Percentiles rank a stretch among this genome's conserved stretches.
These are phyloP conservation scores for Scalesia atractyloides DNA, from an alignment of 129 eudicot genomes.

Conservation along the genomic window DNA sequence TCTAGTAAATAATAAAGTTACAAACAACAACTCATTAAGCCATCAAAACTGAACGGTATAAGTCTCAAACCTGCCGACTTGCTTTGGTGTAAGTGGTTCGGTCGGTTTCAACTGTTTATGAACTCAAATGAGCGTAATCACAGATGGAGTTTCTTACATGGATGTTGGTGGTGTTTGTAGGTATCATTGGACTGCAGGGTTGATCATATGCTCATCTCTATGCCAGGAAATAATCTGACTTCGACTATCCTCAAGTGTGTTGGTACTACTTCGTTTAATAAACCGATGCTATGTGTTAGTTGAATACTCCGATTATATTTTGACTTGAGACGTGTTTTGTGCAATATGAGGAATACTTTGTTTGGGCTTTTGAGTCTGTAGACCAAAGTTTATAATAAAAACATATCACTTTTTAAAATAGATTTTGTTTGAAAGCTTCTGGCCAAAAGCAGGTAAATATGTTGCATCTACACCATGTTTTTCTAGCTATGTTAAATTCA, in stretches of 20 bases:
- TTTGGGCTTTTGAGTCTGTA: background rate
- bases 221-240: background rate
- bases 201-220: too few relatives aligned
- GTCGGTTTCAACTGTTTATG: background rate
- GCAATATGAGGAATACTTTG: background rate
- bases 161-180: slow-evolving; percentile 37
- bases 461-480: too few relatives aligned
- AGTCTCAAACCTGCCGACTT: background rate
- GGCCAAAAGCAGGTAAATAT: too few relatives aligned
- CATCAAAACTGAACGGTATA: background rate
- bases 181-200: slow-evolving; percentile 85
- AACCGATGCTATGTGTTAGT: background rate
- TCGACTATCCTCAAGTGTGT: background rate
- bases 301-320: background rate
- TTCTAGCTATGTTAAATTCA: too few relatives aligned
- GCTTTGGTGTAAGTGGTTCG: background rate
- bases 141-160: background rate
- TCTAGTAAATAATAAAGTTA: background rate
- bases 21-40: background rate
- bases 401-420: background rate
- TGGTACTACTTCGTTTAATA: too few relatives aligned
- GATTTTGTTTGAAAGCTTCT: too few relatives aligned
- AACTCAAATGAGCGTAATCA: background rate
- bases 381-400: background rate
- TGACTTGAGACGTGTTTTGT: background rate